These are phyloP conservation scores for Diaporthe helianthi DNA, from an alignment of 2,329 filamentous ascomycete species.

Conservation along the genomic window DNA sequence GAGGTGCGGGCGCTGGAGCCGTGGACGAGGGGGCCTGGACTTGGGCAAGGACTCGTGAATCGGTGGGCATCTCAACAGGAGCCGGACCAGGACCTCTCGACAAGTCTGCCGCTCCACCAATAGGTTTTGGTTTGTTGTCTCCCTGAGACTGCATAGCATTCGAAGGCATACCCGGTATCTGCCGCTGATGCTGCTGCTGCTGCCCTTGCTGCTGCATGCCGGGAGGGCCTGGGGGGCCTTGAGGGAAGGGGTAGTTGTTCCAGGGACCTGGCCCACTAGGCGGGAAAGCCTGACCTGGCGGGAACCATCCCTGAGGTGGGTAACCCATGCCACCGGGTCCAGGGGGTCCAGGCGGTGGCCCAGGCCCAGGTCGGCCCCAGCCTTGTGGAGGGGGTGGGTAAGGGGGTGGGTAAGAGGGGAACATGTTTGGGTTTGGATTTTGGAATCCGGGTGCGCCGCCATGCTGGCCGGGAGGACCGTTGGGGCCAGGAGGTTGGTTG, in stretches of 20 bases:
- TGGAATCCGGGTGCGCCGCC: conserved; percentile 41
- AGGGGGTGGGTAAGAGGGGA: conserved; percentile 39
- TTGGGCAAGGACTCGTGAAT: conserved; percentile 60
- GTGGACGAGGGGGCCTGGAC: conserved; percentile 47
- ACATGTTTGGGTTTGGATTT: conserved; percentile 39
- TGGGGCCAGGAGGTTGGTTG: conserved; percentile 37
- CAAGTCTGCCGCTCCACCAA: conserved; percentile 58
- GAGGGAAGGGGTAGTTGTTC: conserved; percentile 67
- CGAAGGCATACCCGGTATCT: conserved; percentile 37
- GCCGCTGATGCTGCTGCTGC: conserved; percentile 40
- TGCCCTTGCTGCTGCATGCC: conserved; percentile 36
- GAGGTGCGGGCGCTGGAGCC: conserved; percentile 62
- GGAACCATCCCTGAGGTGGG: conserved; percentile 79
- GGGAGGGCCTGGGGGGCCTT: conserved; percentile 44
- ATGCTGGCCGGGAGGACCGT: conserved; percentile 41
- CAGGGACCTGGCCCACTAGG: conserved; percentile 67
- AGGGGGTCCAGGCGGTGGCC: conserved; percentile 43
- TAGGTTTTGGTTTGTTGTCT: conserved; percentile 57
- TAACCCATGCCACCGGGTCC: conserved; percentile 70
- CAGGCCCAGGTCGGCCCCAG: conserved; percentile 43
- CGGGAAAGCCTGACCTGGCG: conserved; percentile 77
- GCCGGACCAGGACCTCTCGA: conserved; percentile 48
- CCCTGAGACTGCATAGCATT: conserved; percentile 15
- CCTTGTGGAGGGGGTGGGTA: conserved; percentile 43
- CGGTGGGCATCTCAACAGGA: conserved; percentile 52